Conservation (phyloP, 1,284 basidiomycete species). For the Phylloporus sp. region DNA sequence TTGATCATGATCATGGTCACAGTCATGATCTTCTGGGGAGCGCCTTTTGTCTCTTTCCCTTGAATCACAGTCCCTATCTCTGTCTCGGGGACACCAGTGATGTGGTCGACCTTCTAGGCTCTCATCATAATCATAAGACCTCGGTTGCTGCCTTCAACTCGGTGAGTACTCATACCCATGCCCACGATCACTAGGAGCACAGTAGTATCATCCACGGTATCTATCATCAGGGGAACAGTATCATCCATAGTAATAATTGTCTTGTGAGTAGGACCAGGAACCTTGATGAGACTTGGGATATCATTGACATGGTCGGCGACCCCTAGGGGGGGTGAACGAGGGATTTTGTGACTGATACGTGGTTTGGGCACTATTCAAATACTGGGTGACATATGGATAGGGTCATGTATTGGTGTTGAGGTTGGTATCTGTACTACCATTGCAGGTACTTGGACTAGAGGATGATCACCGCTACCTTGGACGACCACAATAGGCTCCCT, state of each 20-base stretch:
- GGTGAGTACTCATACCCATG: conserved; percentile 27
- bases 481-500: conserved; percentile 29
- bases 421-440: conserved; percentile 24
- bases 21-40: conserved; percentile 19
- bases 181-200: conserved; percentile 17
- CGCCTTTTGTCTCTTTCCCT: conserved; percentile 5
- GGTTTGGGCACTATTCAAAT: conserved; percentile 22
- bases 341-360: conserved; percentile 8
- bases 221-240: conserved; percentile 20
- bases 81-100: conserved; percentile 2
- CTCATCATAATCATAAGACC: conserved; percentile 8
- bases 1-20: conserved; percentile 1
- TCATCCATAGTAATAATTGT: conserved; percentile 12
- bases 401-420: conserved; percentile 17
- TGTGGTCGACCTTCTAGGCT: conserved; percentile 11
- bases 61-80: conserved; percentile 2
- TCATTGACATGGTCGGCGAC: conserved; percentile 13
- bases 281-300: conserved; percentile 8
- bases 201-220: conserved; percentile 17
- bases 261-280: conserved; percentile 33
- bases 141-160: conserved; percentile 2
- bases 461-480: conserved; percentile 11
- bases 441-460: conserved; percentile 21
- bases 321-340: conserved; percentile 26
- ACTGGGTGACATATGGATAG: conserved; percentile 31